Base-by-base conservation (phyloP, 768 basidiomycete genomes). In the Russula sp. region DNA sequence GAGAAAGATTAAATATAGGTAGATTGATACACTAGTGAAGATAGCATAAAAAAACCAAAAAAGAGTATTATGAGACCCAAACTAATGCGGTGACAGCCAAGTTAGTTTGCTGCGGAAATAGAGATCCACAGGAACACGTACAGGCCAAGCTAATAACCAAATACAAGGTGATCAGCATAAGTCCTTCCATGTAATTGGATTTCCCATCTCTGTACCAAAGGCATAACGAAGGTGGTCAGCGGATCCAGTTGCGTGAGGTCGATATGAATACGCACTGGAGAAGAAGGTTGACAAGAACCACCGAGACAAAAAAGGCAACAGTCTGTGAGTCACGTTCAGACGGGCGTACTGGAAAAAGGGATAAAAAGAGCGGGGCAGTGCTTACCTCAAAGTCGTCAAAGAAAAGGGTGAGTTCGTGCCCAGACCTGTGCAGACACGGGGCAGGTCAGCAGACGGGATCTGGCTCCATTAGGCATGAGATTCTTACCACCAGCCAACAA, bases 111-210 rank as follows among this genome's bases (percentile, higher is more conserved):
- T 6, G 46, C 8, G 4, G 54, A 32, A 18, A 38, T 8, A 32
- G 49, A 46, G 24, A 8, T 51, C 36, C 51, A 60, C 62, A 36
- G 32, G 20, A 56, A 56, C 28, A 78, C 88, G 64, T 74, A 90
- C 89, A 91, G 36, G 89, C 85, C 44, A 94, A 80, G 18, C 86
- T 87, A 70, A 93, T 89, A 70, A 94, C 88, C 49, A 89, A 74
- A 73, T 94, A 94, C 22, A 94, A 78, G 0, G 88, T 80, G 60
- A 84, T 76, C 57, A 80, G 63, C 90, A 94, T 89, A 49, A 92
- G 73, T 38, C 94, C 94, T 76, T 95, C 94, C 87, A 96, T 90
- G 72, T 92, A 94, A 71, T 95, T 94, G 18, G 89, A 88, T 70
- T 87, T 88, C 51, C 93, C 93, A 67, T 92, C 89, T 76, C 86